A percentile compares a stretch with the other conserved stretches of the same genome.
phyloP scores from a whole-genome alignment of 768 basidiomycete genomes.

The Rubroboletus satanas region DNA sequence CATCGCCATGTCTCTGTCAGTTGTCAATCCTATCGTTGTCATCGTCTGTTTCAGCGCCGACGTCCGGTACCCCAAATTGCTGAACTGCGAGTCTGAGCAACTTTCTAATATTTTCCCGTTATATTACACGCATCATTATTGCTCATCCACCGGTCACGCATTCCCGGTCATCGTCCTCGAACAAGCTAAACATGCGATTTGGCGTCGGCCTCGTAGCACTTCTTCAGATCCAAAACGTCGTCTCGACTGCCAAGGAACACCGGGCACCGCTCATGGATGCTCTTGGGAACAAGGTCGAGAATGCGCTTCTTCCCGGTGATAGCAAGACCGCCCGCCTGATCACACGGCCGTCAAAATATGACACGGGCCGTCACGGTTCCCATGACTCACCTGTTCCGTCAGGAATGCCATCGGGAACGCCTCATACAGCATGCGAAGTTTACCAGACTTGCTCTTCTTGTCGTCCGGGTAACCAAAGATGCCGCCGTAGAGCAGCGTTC shows the following conservation, averaged over 20 bases:
- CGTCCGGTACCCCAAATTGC: not conserved
- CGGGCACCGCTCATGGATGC: slow-evolving; percentile 88
- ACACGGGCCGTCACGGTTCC: not conserved
- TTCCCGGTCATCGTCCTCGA: not conserved
- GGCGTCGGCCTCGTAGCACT: slow-evolving; percentile 62
- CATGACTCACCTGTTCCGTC: slow-evolving; percentile 75
- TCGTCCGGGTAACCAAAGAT: slow-evolving; percentile 99
- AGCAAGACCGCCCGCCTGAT: slow-evolving; percentile 90
- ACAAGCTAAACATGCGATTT: slow-evolving; percentile 11
- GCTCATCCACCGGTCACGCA: not conserved
- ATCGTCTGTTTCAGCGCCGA: not conserved
- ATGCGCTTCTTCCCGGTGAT: slow-evolving; percentile 94
- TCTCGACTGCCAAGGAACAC: slow-evolving; percentile 93
- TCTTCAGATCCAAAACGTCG: slow-evolving; percentile 86
- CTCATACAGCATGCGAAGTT: slow-evolving; percentile 92
- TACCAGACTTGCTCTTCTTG: slow-evolving; percentile 95
- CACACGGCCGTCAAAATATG: not conserved
- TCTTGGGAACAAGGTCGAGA: slow-evolving; percentile 82
- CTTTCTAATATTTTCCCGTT: not conserved
- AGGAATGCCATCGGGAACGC: slow-evolving; percentile 98
- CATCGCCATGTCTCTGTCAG: not conserved
- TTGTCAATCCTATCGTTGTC: not conserved
- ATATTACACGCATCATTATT: slow-evolving; percentile 8
- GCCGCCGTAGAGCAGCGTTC: slow-evolving; percentile 94
- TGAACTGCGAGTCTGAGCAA: not conserved